Percentiles rank a stretch among this genome's conserved stretches.
phyloP scores from a whole-genome alignment of 1,139 yeast genomes.

The Yamadazyma spencermartinsiae region DNA sequence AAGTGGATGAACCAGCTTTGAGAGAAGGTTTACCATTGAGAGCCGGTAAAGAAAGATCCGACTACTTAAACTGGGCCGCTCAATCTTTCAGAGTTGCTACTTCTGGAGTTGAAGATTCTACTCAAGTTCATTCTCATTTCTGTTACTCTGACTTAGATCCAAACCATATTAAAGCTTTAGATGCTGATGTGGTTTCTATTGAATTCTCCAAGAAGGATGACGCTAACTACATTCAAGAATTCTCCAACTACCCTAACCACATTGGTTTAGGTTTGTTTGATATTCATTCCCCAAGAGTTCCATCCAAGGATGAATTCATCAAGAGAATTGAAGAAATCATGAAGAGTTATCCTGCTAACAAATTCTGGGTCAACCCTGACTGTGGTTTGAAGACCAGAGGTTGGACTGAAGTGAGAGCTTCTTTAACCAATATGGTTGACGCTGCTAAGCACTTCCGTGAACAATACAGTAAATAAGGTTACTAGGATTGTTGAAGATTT shows the following conservation, averaged over 20 bases:
- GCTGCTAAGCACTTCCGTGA: conserved; percentile 97
- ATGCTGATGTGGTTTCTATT: conserved; percentile 98
- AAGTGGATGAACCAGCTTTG: conserved; percentile 99
- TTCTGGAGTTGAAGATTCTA: conserved; percentile 91
- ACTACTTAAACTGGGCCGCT: conserved; percentile 98
- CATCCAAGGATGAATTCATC: conserved; percentile 94
- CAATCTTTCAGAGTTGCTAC: conserved; percentile 99
- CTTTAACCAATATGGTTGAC: conserved; percentile 96
- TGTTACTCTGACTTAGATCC: conserved; percentile 99
- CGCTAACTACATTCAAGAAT: conserved; percentile 96
- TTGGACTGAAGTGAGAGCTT: conserved; percentile 83
- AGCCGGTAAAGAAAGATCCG: conserved; percentile 95
- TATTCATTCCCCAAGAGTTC: conserved; percentile 99
- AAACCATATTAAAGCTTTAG: conserved; percentile 98
- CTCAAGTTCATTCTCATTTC: conserved; percentile 99
- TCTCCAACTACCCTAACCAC: conserved; percentile 98
- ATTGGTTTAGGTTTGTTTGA: conserved; percentile 98
- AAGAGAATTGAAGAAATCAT: conserved; percentile 91
- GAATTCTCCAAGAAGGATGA: conserved; percentile 99
- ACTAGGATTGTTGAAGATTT: conserved; percentile 2
- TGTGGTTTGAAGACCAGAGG: conserved; percentile 99
- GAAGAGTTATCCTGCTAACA: conserved; percentile 95
- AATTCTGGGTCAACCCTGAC: conserved; percentile 99
- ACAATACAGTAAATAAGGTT: conserved; percentile 28
- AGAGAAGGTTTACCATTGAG: conserved; percentile 99